Conservation (phyloP, 208 protist species). For the Crithidia expoeki region DNA sequence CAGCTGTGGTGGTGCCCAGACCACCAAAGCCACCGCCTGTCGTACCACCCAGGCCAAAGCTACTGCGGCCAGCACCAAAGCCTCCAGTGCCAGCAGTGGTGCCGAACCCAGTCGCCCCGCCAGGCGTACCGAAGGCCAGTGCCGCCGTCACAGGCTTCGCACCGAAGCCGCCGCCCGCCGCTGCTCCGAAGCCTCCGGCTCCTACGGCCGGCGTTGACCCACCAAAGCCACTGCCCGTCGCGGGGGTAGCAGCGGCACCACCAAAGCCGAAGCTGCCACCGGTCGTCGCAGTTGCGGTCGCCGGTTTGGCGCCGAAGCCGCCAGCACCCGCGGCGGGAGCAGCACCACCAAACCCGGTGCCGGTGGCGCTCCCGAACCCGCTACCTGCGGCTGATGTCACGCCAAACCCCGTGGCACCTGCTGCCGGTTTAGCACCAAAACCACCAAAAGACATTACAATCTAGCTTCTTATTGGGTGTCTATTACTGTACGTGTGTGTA, state of each 20-base stretch:
- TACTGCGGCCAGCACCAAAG: conserved; percentile 31
- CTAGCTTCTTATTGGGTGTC: not conserved
- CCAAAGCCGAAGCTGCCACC: conserved; percentile 35
- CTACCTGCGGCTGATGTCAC: conserved; percentile 8
- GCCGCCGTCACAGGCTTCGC: not conserved
- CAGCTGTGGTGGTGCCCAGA: not conserved
- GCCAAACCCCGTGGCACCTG: conserved; percentile 27
- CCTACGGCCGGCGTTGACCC: not conserved
- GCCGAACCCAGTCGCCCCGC: conserved; percentile 38
- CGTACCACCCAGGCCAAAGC: conserved; percentile 25
- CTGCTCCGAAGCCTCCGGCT: conserved; percentile 36
- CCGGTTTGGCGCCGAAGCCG: conserved; percentile 18
- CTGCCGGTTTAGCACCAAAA: conserved; percentile 1
- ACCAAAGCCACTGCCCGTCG: conserved; percentile 8
- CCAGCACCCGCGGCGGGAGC: conserved; percentile 10
- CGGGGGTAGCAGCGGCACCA: not conserved
- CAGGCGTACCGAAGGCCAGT: conserved; percentile 1
- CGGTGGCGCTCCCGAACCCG: conserved; percentile 36
- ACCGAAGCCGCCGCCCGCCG: conserved; percentile 28
- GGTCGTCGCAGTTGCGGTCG: not conserved
- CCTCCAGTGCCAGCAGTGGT: conserved; percentile 21
- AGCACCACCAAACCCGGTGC: conserved; percentile 4
- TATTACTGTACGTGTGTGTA: not conserved
- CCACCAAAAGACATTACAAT: conserved; percentile 30
- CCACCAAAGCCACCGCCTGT: conserved; percentile 20